phyloP scores from a whole-genome alignment of 495 filamentous ascomycete species.

The Barbatosphaeria neglecta region DNA sequence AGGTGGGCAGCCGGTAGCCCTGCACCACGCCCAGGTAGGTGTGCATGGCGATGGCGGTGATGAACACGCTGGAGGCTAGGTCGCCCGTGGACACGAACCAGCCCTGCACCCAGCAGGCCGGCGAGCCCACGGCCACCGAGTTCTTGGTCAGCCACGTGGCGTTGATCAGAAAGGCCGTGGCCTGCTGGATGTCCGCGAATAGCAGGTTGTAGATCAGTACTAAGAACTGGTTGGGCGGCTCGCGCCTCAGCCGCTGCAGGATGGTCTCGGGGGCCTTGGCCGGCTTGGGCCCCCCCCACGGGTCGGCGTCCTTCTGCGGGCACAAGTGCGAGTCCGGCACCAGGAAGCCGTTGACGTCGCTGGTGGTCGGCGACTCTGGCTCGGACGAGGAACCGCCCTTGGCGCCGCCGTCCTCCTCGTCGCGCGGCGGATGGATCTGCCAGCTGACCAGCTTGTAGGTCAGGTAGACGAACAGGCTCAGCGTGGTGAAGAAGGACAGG shows the following conservation, averaged over 20 bases:
- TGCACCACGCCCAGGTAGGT: slow-evolving; percentile 54
- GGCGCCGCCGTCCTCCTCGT: neutral
- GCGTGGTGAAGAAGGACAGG: slow-evolving; percentile 46
- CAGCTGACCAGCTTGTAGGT: slow-evolving; percentile 48
- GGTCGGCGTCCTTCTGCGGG: slow-evolving; percentile 9
- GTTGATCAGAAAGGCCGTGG: slow-evolving; percentile 57
- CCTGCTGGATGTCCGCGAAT: slow-evolving; percentile 61
- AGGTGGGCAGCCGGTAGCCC: slow-evolving; percentile 41
- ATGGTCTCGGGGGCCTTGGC: slow-evolving; percentile 1
- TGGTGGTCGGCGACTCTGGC: slow-evolving; percentile 8
- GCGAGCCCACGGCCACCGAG: slow-evolving; percentile 41
- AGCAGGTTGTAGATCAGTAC: slow-evolving; percentile 66
- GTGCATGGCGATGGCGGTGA: slow-evolving; percentile 56
- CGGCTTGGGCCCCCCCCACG: no score
- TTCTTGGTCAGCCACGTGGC: slow-evolving; percentile 46
- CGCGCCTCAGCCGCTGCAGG: slow-evolving; percentile 6
- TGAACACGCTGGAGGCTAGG: slow-evolving; percentile 56
- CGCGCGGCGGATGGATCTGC: slow-evolving; percentile 16
- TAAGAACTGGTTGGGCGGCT: slow-evolving; percentile 56
- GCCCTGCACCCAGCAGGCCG: slow-evolving; percentile 57
- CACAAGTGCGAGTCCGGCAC: slow-evolving; percentile 11
- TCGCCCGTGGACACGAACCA: slow-evolving; percentile 64
- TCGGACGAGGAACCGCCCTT: slow-evolving; percentile 8
- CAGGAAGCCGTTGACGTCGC: slow-evolving; percentile 13
- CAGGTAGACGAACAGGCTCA: slow-evolving; percentile 41